Evolutionary conservation across 495 filamentous ascomycete species (phyloP), one percentile per base, ranked within the genome.

Genomic region (Penicillium taxi): DNA sequence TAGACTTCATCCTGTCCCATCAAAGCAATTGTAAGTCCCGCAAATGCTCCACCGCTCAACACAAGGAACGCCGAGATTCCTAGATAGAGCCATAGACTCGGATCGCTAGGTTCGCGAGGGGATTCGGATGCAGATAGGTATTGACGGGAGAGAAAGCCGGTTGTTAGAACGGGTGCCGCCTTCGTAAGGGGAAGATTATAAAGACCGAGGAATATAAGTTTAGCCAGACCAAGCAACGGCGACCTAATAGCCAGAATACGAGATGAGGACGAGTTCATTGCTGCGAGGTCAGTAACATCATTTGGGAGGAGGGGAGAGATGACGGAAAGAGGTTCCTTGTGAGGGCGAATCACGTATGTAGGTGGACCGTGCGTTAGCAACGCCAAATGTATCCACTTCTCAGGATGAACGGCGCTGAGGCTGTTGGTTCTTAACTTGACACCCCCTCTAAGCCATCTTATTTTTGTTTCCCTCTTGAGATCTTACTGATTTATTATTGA

Each of bases 21-120:
- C 48, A 74, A 79, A 61, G 91, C 91, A 54, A 98, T 93, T 23
- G 91, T 98, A 54, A 98, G 67, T 18, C 91, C 91, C 9, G 91
- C 93, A 62, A 98, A 98, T n/a, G 83, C 85, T 22, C 91, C 91
- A 29, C 91, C 91, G 3, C 81, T 69, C 38, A 96, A 69, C 7
- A 96, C 90, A 26, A 98, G 70, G 19, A 76, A 67, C 15, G 81
- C 67, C 4, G 82, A 82, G 28, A 83, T 61, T 16, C 74, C 69
- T 29, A 88, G 55, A 56, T 86, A 83, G 19, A 80, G 63, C 80
- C 81, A 89, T 56, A 86, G 55, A 21, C 71, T 64, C 2, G 77
- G 72, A 45, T 77, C 74, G 15, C 63, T 53, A 1, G 69, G 48
- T 21, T 70, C n/a, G 6, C 9, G 27, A 12, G 42, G 39, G 2